Conservation (phyloP, 495 filamentous ascomycete species). For the Massariosphaeria phaeospora region DNA sequence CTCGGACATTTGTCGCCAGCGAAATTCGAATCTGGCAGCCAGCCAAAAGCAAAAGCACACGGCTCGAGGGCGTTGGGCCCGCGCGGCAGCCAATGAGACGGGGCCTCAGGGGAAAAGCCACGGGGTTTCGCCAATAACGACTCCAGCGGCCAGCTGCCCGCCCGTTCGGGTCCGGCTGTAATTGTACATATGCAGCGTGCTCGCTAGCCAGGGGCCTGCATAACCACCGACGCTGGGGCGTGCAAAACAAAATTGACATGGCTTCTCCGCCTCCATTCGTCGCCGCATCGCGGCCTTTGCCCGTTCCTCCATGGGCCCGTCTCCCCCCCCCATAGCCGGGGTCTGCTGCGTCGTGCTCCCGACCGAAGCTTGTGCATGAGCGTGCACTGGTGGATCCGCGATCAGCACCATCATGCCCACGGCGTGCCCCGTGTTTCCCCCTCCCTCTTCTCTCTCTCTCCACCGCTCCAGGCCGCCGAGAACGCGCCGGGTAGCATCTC, state of each 20-base stretch:
- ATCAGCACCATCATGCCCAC: constrained; percentile 24
- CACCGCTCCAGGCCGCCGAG: constrained; percentile 9
- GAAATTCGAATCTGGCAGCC: constrained; percentile 15
- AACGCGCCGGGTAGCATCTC: constrained; percentile 19
- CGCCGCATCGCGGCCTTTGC: not conserved
- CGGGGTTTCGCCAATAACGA: constrained; percentile 20
- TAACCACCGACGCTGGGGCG: constrained; percentile 2
- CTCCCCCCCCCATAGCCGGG: constrained; percentile 15
- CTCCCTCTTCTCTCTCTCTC: constrained; percentile 6
- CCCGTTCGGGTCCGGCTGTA: no score
- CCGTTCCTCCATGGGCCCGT: not conserved
- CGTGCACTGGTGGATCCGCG: constrained; percentile 22
- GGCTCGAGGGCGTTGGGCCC: constrained; percentile 7
- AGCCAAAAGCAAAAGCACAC: constrained; percentile 7
- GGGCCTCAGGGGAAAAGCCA: not conserved
- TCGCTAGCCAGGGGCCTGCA: constrained; percentile 16
- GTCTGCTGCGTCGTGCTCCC: constrained; percentile 9
- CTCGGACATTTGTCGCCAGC: not conserved
- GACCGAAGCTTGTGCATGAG: constrained; percentile 20
- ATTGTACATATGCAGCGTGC: constrained; percentile 5
- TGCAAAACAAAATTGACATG: constrained; percentile 30
- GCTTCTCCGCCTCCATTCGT: constrained; percentile 22
- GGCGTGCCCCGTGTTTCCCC: constrained; percentile 4
- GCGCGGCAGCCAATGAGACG: constrained; percentile 1
- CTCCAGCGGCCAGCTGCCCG: not conserved